Base-by-base conservation (phyloP, 2,329 filamentous ascomycete species). In the Aspergillus oerlinghausenensis region DNA sequence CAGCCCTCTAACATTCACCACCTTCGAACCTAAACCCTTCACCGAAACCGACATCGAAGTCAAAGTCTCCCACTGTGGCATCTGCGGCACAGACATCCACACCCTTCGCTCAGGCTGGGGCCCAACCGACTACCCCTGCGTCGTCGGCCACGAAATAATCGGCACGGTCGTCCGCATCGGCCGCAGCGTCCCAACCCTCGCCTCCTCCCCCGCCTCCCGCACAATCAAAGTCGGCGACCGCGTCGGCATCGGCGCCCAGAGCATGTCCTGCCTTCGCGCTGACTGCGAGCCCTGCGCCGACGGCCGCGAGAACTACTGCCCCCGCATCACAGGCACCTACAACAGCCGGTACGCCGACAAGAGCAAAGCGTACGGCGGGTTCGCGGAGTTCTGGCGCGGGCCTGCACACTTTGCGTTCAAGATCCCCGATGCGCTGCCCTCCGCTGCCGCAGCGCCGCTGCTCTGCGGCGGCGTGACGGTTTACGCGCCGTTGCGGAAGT, bases 391-490 rank as follows among this genome's bases (percentile, higher is more conserved):
- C 58, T 80, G 80, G 67, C 79, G 85, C 17, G 80, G 79, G 0
- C 79, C 80, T 1, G 77, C 74, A 17, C 81, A 83, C 63, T 92
- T 90, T 61, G 80, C 79, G 0, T 74, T 85, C 65, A 79, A 75
- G 65, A 84, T 86, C 56, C 84, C 84, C 0, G 77, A 80, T 14
- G 67, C 59, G 0, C 60, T 86, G 28, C 65, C 72, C 1, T 79
- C 75, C 29, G 78, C 77, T 9, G 76, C 80, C 56, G 83, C 82
- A 1, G 83, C 88, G 1, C 89, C 89, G 1, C 85, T 94, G 77
- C 79, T 93, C 28, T 93, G 90, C 67, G 90, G 85, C 1, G 90
- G 90, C 1, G 80, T 93, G 52, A 94, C 90, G 0, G 82, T 87
- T 0, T 94, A 83, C 68, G 82, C 82, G 4, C 89, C 90, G 0